Evolutionary conservation across 1,284 basidiomycete species (phyloP), one percentile per base, ranked within the genome.

Genomic region (Trametes sp.): DNA sequence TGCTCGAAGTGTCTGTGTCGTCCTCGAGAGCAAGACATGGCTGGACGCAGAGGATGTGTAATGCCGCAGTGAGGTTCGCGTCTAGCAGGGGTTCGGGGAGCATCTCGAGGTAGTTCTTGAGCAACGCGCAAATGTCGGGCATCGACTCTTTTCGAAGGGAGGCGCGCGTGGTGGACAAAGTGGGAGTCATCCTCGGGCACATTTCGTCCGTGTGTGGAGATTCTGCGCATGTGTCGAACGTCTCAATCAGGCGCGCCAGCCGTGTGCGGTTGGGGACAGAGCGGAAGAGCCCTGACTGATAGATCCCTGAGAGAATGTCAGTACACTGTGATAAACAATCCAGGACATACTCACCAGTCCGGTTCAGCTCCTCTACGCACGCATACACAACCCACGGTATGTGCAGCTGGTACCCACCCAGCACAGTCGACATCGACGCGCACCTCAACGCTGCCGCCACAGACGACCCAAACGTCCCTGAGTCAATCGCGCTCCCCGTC

Each of bases 301-400:
- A 84, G 19, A 79, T 77, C 9, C 81, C 81, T 82, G 65, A 4
- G 14, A 21, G 26, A 36, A 21, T n/a, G 49, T 36, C 44, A 24
- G 49, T n/a, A 4, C 23, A 64, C n/a, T n/a, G n/a, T n/a, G n/a
- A n/a, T n/a, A n/a, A n/a, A n/a, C n/a, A n/a, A n/a, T n/a, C n/a
- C n/a, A n/a, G n/a, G n/a, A n/a, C n/a, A n/a, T 10, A 28, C 77
- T 63, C 42, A 82, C 87, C 85, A 35, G 82, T 82, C 28, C 83
- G 79, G 67, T 85, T 87, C 14, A 89, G 71, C 70, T 89, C 86
- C 60, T 89, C 86, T 19, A 88, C 74, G 63, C 84, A 87, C 3
- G 81, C 77, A 26, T 84, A 82, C 21, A 85, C 82, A 2, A 87
- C 78, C 38, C 82, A 77, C 0, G 88, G 87, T 2, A 89, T 71